A percentile compares a stretch with the other conserved stretches of the same genome.
phyloP scores from a whole-genome alignment of 2,329 filamentous ascomycete species.

The Corinectria fuckeliana region DNA sequence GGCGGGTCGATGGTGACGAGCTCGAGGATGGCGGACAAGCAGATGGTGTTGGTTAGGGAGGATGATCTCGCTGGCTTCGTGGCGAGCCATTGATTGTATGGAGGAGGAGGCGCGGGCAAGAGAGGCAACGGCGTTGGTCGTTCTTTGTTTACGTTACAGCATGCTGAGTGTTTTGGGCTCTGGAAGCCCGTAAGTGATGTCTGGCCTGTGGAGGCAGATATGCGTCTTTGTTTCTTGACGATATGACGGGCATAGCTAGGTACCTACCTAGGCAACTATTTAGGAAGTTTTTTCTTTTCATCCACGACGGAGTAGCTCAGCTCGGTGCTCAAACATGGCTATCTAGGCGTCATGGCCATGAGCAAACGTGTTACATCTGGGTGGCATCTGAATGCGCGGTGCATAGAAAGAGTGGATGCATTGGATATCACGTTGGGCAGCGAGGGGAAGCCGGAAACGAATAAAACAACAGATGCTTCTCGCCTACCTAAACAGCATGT shows the following conservation, averaged over 20 bases:
- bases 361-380: neutral
- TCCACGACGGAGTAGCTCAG: neutral
- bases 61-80: conserved; percentile 47
- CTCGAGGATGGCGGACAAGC: conserved; percentile 49
- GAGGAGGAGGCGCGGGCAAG: neutral
- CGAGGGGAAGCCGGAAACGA: conserved; percentile 3
- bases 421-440: conserved; percentile 16
- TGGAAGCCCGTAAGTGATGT: conserved; percentile 8
- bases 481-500: neutral
- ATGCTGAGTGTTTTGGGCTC: conserved; percentile 1
- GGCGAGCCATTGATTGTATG: conserved; percentile 23
- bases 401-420: neutral
- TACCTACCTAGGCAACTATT: no score
- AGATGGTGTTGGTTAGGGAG: conserved; percentile 54
- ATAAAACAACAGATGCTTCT: neutral
- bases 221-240: neutral
- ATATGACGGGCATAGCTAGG: neutral
- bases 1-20: conserved; percentile 47
- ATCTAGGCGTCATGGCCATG: neutral
- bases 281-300: neutral
- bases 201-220: neutral
- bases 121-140: neutral
- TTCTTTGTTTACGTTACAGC: neutral
- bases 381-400: conserved; percentile 2
- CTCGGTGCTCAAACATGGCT: neutral